These are phyloP conservation scores for Starmerella apis DNA, from an alignment of 805 yeast genomes.

Conservation along the genomic window DNA sequence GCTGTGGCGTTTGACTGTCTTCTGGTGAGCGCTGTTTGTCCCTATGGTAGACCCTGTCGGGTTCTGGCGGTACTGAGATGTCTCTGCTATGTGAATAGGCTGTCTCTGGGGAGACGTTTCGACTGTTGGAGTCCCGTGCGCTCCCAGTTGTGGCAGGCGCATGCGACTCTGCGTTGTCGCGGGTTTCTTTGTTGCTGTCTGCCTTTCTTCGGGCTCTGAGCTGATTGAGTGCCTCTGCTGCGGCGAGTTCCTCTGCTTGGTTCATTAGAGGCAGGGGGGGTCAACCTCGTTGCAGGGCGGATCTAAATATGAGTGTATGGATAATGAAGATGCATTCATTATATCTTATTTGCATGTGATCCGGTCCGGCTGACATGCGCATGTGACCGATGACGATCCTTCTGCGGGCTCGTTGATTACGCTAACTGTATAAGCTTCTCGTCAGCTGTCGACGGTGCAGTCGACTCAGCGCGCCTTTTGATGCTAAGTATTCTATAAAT, in stretches of 20 bases:
- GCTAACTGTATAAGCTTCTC: background rate
- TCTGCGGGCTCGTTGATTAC: background rate
- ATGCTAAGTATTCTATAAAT: no score
- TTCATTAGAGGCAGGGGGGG: background rate
- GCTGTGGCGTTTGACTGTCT: background rate
- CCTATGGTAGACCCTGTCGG: background rate
- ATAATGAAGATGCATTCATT: background rate
- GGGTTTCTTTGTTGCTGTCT: background rate
- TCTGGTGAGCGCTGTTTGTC: background rate
- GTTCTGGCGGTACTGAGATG: background rate
- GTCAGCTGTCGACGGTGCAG: no score
- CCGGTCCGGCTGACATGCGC: background rate
- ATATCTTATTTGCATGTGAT: slow-evolving; percentile 1
- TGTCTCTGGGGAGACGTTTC: background rate
- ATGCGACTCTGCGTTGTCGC: background rate
- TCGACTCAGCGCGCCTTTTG: background rate
- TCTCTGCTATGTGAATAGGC: background rate
- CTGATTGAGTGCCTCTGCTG: slow-evolving; percentile 25
- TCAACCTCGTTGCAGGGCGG: background rate
- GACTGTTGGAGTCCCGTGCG: background rate
- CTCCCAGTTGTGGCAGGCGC: background rate
- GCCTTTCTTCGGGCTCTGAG: slow-evolving; percentile 14
- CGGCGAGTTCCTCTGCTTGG: slow-evolving; percentile 23
- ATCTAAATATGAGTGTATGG: background rate
- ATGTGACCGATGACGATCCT: slow-evolving; percentile 4